These are phyloP conservation scores for Psilocybe azurescens DNA, from an alignment of 768 basidiomycete genomes.

Conservation along the genomic window DNA sequence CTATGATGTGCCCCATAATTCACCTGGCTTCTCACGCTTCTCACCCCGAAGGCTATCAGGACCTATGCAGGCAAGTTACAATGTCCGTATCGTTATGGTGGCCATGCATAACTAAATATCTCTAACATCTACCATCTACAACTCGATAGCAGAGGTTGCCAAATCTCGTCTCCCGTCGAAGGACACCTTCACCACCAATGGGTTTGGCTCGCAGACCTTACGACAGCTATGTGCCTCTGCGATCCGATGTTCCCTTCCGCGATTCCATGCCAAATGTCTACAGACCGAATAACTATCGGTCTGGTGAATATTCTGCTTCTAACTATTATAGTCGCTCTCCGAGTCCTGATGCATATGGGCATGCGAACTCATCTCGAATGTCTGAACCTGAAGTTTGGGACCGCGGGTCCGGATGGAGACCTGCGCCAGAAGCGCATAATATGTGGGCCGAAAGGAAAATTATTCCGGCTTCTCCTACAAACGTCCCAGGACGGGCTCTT, in stretches of 20 bases:
- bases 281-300: slow-evolving; percentile 46
- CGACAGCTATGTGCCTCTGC: slow-evolving; percentile 56
- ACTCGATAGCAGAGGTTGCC: slow-evolving; percentile 34
- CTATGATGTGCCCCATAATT: slow-evolving; percentile 41
- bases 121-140: slow-evolving; percentile 21
- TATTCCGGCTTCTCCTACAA: slow-evolving; percentile 42
- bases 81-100: slow-evolving; percentile 38
- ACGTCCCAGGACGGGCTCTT: slow-evolving; percentile 31
- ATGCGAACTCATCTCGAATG: slow-evolving; percentile 35
- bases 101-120: slow-evolving; percentile 9
- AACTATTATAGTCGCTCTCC: slow-evolving; percentile 50
- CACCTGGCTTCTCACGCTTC: slow-evolving; percentile 35
- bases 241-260: slow-evolving; percentile 39
- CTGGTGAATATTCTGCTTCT: slow-evolving; percentile 34
- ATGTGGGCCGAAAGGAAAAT: slow-evolving; percentile 49
- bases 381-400: slow-evolving; percentile 54
- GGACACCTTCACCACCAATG: slow-evolving; percentile 50
- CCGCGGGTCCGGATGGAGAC: slow-evolving; percentile 46
- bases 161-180: slow-evolving; percentile 42
- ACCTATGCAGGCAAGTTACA: slow-evolving; percentile 34
- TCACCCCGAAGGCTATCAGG: slow-evolving; percentile 40
- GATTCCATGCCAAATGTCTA: slow-evolving; percentile 47
- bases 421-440: slow-evolving; percentile 30
- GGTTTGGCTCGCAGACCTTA: slow-evolving; percentile 50
- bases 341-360: slow-evolving; percentile 54